phyloP scores from a whole-genome alignment of 768 basidiomycete genomes.

The Phaffia tasmanica region DNA sequence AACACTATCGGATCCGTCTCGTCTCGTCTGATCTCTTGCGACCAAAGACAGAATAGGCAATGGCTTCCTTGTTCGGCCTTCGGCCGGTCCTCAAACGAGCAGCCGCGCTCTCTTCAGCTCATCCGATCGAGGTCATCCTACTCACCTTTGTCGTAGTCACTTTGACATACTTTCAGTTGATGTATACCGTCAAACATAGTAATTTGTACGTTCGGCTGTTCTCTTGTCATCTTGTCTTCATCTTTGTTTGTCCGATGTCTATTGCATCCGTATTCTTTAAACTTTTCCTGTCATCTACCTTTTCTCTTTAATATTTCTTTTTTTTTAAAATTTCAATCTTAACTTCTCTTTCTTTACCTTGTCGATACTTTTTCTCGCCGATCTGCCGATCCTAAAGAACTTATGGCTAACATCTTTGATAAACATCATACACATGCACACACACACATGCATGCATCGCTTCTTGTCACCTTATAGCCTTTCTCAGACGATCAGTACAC shows the following conservation, averaged over 20 bases:
- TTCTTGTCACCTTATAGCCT: too few species aligned
- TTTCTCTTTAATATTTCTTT: conserved; percentile 26
- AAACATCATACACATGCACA: too few species aligned
- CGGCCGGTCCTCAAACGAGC: conserved; percentile 31
- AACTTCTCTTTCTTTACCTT: conserved; percentile 28
- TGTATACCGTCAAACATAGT: conserved; percentile 79
- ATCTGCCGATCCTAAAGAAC: neutral
- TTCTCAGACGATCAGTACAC: too few species aligned
- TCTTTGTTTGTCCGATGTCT: neutral
- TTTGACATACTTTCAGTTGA: conserved; percentile 85
- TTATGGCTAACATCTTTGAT: too few species aligned
- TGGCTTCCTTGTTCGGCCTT: conserved; percentile 23
- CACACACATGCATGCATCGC: too few species aligned
- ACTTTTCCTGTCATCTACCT: neutral
- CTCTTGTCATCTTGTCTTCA: neutral
- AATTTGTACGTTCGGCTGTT: conserved; percentile 38
- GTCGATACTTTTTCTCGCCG: neutral
- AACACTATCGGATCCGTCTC: conserved; percentile 14
- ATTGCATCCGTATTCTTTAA: neutral
- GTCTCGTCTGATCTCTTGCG: conserved; percentile 28
- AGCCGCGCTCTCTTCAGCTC: conserved; percentile 34
- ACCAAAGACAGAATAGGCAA: conserved; percentile 23
- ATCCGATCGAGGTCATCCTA: conserved; percentile 66
- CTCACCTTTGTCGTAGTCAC: conserved; percentile 80
- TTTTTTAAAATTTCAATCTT: conserved; percentile 28